These are phyloP conservation scores for Aspergillus japonicus DNA, from an alignment of 2,329 filamentous ascomycete species.

Conservation along the genomic window DNA sequence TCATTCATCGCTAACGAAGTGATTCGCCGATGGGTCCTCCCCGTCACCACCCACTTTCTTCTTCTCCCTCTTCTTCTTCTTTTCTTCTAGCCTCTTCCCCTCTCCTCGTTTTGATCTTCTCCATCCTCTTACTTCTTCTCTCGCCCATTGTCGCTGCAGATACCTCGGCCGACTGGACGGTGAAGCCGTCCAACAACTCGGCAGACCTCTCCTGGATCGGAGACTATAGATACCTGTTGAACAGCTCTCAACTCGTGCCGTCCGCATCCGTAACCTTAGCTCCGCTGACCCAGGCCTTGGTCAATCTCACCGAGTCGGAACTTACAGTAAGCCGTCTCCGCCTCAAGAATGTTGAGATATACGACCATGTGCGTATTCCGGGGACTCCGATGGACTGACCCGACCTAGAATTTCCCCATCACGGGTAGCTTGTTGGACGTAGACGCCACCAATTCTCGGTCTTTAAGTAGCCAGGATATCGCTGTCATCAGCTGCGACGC, in stretches of 20 bases:
- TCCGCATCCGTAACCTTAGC: constrained; percentile 21
- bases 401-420: constrained; percentile 26
- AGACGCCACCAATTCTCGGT: constrained; percentile 29
- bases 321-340: constrained; percentile 23
- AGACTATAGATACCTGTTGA: constrained; percentile 25
- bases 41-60: constrained; percentile 14
- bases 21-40: constrained; percentile 15
- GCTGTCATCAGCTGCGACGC: constrained; percentile 45
- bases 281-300: constrained; percentile 29
- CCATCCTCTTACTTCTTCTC: constrained; percentile 15
- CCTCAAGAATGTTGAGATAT: background rate
- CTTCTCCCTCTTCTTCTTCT: constrained; percentile 10
- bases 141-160: constrained; percentile 14
- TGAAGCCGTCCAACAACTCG: constrained; percentile 32
- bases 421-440: constrained; percentile 31
- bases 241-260: constrained; percentile 21
- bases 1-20: constrained; percentile 4
- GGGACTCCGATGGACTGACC: background rate
- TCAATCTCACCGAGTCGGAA: constrained; percentile 18
- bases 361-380: background rate
- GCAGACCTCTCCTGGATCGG: constrained; percentile 23
- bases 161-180: constrained; percentile 21
- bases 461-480: constrained; percentile 30
- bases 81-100: constrained; percentile 7
- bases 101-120: constrained; percentile 11